Conservation (phyloP, 2,329 filamentous ascomycete species). For the Verticillium nubilum region DNA sequence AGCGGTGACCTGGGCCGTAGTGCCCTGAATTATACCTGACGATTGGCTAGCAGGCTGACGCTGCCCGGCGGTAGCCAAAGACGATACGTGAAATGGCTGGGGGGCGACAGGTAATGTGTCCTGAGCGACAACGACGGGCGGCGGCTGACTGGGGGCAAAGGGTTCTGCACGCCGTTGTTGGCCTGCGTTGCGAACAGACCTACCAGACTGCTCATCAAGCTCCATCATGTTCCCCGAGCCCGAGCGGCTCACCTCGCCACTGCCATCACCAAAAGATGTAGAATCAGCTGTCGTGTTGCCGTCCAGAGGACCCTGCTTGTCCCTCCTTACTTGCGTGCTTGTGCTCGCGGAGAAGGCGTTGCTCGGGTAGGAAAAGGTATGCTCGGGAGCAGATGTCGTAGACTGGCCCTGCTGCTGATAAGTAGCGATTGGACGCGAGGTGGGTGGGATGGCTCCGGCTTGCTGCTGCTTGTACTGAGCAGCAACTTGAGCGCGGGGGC, state of each 20-base stretch:
- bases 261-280: constrained; percentile 30
- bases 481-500: neutral
- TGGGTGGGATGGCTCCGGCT: constrained; percentile 2
- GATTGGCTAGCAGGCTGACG: constrained; percentile 24
- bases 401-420: constrained; percentile 13
- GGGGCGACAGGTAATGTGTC: constrained; percentile 70
- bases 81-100: constrained; percentile 65
- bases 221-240: constrained; percentile 28
- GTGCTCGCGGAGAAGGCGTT: neutral
- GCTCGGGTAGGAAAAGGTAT: neutral
- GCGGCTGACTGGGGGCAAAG: constrained; percentile 30
- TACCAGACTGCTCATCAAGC: constrained; percentile 12
- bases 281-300: constrained; percentile 13
- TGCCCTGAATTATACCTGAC: constrained; percentile 27
- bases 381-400: constrained; percentile 5
- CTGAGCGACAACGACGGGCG: constrained; percentile 66
- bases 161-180: constrained; percentile 8
- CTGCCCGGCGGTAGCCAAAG: constrained; percentile 41
- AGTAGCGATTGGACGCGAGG: constrained; percentile 10
- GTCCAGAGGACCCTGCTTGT: neutral
- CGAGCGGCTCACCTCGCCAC: constrained; percentile 34
- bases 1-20: constrained; percentile 50
- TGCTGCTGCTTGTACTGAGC: neutral
- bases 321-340: neutral
- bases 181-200: constrained; percentile 7